Percentiles rank a stretch among this genome's conserved stretches.
Evolutionary conservation across 2,329 filamentous ascomycete genomes (phyloP).

Genomic region (Didymella exigua): DNA sequence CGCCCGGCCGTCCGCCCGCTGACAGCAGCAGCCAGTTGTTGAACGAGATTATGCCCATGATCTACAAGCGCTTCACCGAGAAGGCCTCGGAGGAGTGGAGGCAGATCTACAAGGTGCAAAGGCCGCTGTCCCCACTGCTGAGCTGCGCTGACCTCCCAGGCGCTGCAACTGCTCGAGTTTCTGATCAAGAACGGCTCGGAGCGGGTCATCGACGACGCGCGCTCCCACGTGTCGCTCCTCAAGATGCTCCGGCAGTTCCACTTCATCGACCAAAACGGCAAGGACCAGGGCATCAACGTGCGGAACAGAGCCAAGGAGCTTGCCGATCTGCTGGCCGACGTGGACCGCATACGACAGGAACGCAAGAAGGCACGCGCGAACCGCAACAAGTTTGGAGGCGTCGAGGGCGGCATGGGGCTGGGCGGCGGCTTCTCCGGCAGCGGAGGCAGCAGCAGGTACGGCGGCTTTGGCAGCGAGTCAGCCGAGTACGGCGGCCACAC

Average conservation of each 20-base stretch:
- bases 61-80: slow-evolving; percentile 98
- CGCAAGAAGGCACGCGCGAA: slow-evolving; percentile 88
- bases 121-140: not conserved
- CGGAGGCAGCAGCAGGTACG: slow-evolving; percentile 67
- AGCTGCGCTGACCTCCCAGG: slow-evolving; percentile 49
- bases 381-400: slow-evolving; percentile 93
- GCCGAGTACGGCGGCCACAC: slow-evolving; percentile 70
- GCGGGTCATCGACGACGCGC: slow-evolving; percentile 93
- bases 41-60: slow-evolving; percentile 99
- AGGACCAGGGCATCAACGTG: slow-evolving; percentile 97
- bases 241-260: slow-evolving; percentile 99
- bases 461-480: slow-evolving; percentile 78
- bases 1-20: slow-evolving; percentile 12
- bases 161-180: slow-evolving; percentile 92
- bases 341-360: slow-evolving; percentile 77
- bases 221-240: slow-evolving; percentile 90
- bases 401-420: slow-evolving; percentile 77
- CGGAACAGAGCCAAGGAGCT: slow-evolving; percentile 96
- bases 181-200: slow-evolving; percentile 98
- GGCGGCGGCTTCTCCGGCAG: slow-evolving; percentile 60
- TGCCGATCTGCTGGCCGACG: slow-evolving; percentile 88
- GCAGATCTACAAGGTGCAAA: slow-evolving; percentile 90
- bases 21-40: slow-evolving; percentile 75
- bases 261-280: slow-evolving; percentile 93
- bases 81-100: slow-evolving; percentile 98